Conservation (phyloP, 306 rosid species). For the Fragaria vesca region DNA sequence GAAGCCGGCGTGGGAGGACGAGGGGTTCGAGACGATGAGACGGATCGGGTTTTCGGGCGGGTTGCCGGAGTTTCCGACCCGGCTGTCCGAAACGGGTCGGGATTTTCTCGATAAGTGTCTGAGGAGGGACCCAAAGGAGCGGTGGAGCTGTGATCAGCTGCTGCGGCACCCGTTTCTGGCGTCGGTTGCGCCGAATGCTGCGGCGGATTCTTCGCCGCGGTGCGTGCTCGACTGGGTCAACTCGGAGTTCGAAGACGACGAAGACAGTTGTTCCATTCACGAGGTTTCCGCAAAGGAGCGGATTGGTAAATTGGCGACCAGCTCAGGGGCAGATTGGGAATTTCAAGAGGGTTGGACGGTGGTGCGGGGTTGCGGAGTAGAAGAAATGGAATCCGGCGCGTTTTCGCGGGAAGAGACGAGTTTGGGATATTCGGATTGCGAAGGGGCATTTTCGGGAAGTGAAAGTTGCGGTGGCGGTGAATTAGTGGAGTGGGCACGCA, state of each 20-base stretch:
- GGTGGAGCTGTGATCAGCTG: constrained; percentile 90
- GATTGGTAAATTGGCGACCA: constrained; percentile 52
- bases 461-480: constrained; percentile 10
- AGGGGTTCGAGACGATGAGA: constrained; percentile 52
- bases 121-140: constrained; percentile 35
- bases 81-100: constrained; percentile 53
- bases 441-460: constrained; percentile 32
- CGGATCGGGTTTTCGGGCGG: constrained; percentile 57
- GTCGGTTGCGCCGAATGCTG: constrained; percentile 10
- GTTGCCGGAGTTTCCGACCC: constrained; percentile 52
- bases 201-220: constrained; percentile 64
- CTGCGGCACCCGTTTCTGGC: constrained; percentile 76
- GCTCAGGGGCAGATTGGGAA: constrained; percentile 65
- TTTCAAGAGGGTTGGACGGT: constrained; percentile 50
- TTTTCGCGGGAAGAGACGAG: constrained; percentile 15
- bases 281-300: constrained; percentile 28
- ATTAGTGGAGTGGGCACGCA: constrained; percentile 20
- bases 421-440: constrained; percentile 32
- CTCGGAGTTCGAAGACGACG: constrained; percentile 39
- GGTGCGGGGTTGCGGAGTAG: constrained; percentile 41
- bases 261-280: neutral
- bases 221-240: constrained; percentile 71
- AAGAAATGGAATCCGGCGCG: constrained; percentile 10
- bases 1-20: constrained; percentile 71
- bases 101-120: constrained; percentile 74